Evolutionary conservation across 2,329 filamentous ascomycete genomes (phyloP), one percentile per base, ranked within the genome.

Genomic region (Colletotrichum agaves): DNA sequence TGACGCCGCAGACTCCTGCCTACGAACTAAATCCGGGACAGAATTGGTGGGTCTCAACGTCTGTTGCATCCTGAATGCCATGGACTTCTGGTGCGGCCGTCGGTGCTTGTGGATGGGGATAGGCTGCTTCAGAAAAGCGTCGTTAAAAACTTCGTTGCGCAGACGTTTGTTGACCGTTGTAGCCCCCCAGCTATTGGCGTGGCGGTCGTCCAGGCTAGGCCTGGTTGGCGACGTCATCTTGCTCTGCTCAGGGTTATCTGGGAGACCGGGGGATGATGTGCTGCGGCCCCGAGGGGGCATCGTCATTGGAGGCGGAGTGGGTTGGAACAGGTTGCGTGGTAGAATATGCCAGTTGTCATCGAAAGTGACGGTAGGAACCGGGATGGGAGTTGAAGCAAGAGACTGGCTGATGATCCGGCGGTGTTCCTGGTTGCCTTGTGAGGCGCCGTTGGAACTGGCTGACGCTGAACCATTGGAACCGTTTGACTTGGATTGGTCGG

Each of bases 281-380:
- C 78, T 80, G 50, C 78, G 67, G 71, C 83, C 72, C 61, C 81
- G 33, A 61, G 73, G 37, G 63, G 47, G 47, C 72, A 70, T 23
- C 66, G 6, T 75, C 5, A 23, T 56, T 5, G 76, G 74, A 7
- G 78, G 75, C 4, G 79, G 75, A 33, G 89, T 84, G 17, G 90
- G 84, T 61, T 90, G 88, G 56, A 98, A 91, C 31, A 98, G 85
- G 73, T 92, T 93, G 50, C 93, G 89, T 1, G 95, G 95, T 46
- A 98, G 89, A 66, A 98, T 97, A 75, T 98, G 95, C 71, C 91
- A 89, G 76, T 98, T 98, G 77, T 98, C 94, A 74, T 95, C 93
- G 69, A 98, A 93, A 0, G 96, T 93, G 52, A 98, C 95, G 44
- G 96, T 95, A 2, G 95, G 94, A 33, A 97, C 88, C 21, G 91